These are phyloP conservation scores for Malus hybrid DNA, from an alignment of 331 rosid species.

Conservation along the genomic window DNA sequence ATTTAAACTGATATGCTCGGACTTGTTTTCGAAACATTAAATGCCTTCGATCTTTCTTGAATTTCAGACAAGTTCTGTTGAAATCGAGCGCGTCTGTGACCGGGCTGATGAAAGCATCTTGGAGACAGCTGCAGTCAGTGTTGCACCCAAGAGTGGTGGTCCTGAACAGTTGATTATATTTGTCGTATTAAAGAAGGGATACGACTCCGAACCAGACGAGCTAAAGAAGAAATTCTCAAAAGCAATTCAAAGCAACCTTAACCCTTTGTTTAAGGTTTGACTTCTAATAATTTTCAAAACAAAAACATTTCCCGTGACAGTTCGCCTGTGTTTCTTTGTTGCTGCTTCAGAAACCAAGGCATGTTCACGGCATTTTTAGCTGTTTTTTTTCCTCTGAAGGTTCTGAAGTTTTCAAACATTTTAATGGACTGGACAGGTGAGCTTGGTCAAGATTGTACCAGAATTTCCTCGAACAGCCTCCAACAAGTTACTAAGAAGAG, in stretches of 20 bases:
- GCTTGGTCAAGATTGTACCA: conserved; percentile 44
- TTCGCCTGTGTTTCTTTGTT: background rate
- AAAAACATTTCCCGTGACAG: background rate
- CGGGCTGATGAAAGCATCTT: conserved; percentile 51
- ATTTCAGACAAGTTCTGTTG: conserved; percentile 75
- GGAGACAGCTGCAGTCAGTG: conserved; percentile 69
- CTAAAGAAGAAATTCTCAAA: conserved; percentile 48
- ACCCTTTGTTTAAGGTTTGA: conserved; percentile 79
- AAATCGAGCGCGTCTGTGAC: conserved; percentile 75
- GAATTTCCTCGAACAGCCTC: conserved; percentile 82
- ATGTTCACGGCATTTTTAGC: background rate
- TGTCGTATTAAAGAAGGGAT: conserved; percentile 59
- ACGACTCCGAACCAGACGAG: conserved; percentile 31
- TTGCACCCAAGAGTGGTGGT: conserved; percentile 52
- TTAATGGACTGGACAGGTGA: conserved; percentile 41
- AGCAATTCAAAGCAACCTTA: conserved; percentile 72
- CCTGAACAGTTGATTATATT: conserved; percentile 64
- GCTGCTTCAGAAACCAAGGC: background rate
- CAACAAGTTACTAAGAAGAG: conserved; percentile 74
- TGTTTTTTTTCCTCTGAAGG: background rate
- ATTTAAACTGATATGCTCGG: background rate
- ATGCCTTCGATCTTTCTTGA: background rate
- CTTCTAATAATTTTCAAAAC: background rate
- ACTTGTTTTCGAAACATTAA: background rate
- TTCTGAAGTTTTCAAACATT: background rate